Evolutionary conservation across 192 early-diverging fungal genomes (phyloP), one percentile per base, ranked within the genome.

Genomic region (Rhizoclosmatium globosum): DNA sequence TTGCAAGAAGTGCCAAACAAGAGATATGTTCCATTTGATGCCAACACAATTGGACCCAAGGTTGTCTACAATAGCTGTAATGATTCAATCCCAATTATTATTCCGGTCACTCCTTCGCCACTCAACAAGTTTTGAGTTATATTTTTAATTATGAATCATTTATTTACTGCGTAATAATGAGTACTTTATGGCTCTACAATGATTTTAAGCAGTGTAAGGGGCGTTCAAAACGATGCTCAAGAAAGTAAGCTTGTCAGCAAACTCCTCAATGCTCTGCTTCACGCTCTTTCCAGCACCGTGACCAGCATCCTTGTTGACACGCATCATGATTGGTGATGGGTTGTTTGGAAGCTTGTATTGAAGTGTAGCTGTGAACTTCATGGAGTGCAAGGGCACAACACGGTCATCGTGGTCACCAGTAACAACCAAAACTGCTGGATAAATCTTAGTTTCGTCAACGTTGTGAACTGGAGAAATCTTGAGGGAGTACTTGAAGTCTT

Each of bases 351-450:
- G 17, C 2, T 64, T 77, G 71, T 92, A 79, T 76, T 94, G 93
- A 50, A 94, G 71, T 58, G 88, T 86, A 0, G 93, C 84, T 41
- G 90, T 78, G 44, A 85, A 85, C 82, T 94, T 94, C 72, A 82
- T 86, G n/a, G 91, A 92, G 77, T 94, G 93, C 59, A 93, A 79
- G 3, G 88, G 88, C 2, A 86, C 85, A n/a, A 92, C 91, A 68
- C 91, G 84, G 70, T 92, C 91, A 78, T 92, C 93, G 82, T 94
- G 93, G 62, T 89, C 88, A 9, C 89, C 86, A 0, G 93, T 94
- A 39, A 80, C 68, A 56, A 94, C 77, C 57, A 93, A 81, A 1
- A 90, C 79, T 2, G 91, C 78, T 23, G 93, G 93, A 80, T 93
- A 92, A 19, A 81, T 71, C 1, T 82, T 80, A 4, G 82, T 64